Evolutionary conservation across 192 early-diverging fungal genomes (phyloP).

Genomic region (Umbelopsis ramanniana): DNA sequence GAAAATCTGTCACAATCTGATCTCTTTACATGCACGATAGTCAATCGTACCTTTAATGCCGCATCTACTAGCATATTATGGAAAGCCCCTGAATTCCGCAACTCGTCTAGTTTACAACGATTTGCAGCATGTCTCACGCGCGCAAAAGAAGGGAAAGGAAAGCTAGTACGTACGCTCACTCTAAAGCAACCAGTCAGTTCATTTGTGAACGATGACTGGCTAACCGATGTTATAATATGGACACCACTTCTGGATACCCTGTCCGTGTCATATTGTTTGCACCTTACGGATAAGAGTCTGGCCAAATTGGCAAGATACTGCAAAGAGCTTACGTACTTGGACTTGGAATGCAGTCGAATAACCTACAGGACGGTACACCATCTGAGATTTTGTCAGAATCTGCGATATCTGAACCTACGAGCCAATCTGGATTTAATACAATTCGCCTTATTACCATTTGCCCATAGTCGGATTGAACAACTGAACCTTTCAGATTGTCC

Average conservation of each 20-base stretch:
- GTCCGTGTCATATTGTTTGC: neutral
- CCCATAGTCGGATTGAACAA: neutral
- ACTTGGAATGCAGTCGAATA: slow-evolving; percentile 12
- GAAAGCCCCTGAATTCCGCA: neutral
- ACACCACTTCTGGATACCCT: slow-evolving; percentile 10
- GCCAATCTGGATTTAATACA: neutral
- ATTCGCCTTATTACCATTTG: slow-evolving; percentile 7
- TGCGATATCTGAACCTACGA: neutral
- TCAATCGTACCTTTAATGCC: slow-evolving; percentile 6
- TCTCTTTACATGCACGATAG: slow-evolving; percentile 3
- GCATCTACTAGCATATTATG: neutral
- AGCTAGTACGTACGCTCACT: neutral
- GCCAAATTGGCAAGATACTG: slow-evolving; percentile 10
- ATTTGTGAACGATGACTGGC: slow-evolving; percentile 12
- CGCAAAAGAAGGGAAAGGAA: neutral
- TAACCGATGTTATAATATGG: slow-evolving; percentile 18
- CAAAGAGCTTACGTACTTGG: neutral
- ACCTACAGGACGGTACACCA: slow-evolving; percentile 11
- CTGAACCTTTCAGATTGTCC: slow-evolving; percentile 4
- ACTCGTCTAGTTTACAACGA: neutral
- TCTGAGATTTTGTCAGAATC: slow-evolving; percentile 13
- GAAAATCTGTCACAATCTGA: neutral
- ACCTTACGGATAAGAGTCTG: slow-evolving; percentile 3
- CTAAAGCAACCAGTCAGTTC: neutral
- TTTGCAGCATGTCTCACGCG: slow-evolving; percentile 10